A percentile compares a stretch with the other conserved stretches of the same genome.
Conservation (phyloP, 1,139 yeast genomes). For the Taiozyma sp. region DNA sequence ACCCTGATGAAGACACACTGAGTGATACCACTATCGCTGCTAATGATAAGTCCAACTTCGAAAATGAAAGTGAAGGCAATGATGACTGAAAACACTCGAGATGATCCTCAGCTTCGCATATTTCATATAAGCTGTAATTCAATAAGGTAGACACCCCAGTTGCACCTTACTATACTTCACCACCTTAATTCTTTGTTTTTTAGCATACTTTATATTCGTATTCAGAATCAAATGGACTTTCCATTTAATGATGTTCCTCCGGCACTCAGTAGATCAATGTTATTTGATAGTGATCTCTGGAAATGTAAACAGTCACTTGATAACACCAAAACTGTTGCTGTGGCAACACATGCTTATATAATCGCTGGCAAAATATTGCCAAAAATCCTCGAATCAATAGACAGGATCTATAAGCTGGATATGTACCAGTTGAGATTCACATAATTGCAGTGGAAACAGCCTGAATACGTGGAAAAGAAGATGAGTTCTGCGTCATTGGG, state of each 20-base stretch:
- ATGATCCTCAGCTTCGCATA: not conserved
- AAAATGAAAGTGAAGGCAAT: not conserved
- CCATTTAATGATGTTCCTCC: too few species aligned
- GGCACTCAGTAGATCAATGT: too few species aligned
- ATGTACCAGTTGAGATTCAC: not conserved
- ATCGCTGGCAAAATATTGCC: not conserved
- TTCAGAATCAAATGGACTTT: not conserved
- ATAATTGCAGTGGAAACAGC: not conserved
- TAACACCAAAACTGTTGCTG: not conserved
- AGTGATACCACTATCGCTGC: not conserved
- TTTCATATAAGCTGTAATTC: not conserved
- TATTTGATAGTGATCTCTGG: too few species aligned
- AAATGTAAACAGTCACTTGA: too few species aligned
- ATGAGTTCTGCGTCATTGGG: not conserved
- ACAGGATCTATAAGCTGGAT: not conserved
- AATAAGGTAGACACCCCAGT: too few species aligned
- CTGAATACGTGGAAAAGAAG: not conserved
- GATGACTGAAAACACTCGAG: not conserved
- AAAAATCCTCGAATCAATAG: not conserved
- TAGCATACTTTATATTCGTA: not conserved
- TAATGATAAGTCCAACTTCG: not conserved
- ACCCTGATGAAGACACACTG: slow-evolving; percentile 1
- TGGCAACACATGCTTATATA: not conserved
- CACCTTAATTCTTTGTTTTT: not conserved
- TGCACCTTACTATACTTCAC: not conserved